Conservation (phyloP, 768 basidiomycete species). For the Tulasnella sp. region DNA sequence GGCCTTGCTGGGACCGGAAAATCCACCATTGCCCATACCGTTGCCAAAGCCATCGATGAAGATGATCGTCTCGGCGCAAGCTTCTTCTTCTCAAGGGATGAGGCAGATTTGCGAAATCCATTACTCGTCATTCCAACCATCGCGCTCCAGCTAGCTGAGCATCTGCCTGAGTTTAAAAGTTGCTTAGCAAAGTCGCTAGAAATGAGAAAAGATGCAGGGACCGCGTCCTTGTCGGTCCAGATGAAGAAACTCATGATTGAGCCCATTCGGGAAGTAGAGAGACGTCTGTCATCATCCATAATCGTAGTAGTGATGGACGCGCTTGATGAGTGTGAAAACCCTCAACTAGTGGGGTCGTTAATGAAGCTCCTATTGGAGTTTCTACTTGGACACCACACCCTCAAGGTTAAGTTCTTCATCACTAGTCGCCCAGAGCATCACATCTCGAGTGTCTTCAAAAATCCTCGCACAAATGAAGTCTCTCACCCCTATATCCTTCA, state of each 20-base stretch:
- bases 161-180: background rate
- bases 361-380: background rate
- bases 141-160: background rate
- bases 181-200: background rate
- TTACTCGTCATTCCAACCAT: background rate
- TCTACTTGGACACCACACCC: background rate
- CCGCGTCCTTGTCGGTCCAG: background rate
- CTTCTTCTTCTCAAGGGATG: background rate
- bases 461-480: background rate
- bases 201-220: background rate
- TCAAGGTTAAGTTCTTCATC: background rate
- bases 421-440: background rate
- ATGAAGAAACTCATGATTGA: background rate
- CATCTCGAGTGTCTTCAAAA: background rate
- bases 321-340: background rate
- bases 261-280: too few species aligned
- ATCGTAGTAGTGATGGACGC: background rate
- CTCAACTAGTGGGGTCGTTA: too few species aligned
- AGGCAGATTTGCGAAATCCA: background rate
- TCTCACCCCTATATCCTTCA: conserved; percentile 5
- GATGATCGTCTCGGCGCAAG: background rate
- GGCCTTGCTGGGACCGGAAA: background rate
- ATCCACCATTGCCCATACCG: background rate
- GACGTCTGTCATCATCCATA: background rate
- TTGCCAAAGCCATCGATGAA: background rate